phyloP scores from a whole-genome alignment of 2,329 filamentous ascomycete genomes.

The Chrysoporthe puriensis region DNA sequence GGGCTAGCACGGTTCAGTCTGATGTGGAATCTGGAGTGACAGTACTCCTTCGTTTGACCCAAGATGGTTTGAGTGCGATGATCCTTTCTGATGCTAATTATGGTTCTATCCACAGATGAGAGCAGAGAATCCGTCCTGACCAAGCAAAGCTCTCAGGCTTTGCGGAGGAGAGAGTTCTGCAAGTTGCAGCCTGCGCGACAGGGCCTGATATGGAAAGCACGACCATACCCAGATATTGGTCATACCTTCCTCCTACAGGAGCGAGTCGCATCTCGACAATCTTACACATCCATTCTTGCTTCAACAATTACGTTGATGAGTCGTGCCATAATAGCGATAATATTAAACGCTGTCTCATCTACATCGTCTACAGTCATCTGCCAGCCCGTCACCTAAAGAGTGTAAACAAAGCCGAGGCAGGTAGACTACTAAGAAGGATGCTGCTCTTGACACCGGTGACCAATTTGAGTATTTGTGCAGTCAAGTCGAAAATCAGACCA shows the following conservation, averaged over 20 bases:
- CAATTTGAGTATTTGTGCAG: too few species aligned
- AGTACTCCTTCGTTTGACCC: not conserved
- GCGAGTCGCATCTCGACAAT: not conserved
- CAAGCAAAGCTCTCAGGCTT: not conserved
- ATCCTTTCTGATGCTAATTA: not conserved
- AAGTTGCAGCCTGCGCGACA: not conserved
- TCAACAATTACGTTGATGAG: too few species aligned
- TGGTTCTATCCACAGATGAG: not conserved
- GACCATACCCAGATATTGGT: not conserved
- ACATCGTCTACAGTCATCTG: too few species aligned
- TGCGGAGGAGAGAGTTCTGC: not conserved
- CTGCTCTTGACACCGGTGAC: too few species aligned
- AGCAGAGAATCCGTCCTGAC: not conserved
- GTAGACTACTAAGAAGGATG: too few species aligned
- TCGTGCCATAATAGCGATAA: too few species aligned
- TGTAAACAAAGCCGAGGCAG: too few species aligned
- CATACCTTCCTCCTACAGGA: slow-evolving; percentile 6
- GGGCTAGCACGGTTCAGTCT: too few species aligned
- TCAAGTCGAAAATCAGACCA: too few species aligned
- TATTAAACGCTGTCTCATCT: too few species aligned
- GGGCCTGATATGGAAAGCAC: slow-evolving; percentile 10
- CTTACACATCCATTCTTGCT: not conserved
- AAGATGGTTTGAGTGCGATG: not conserved
- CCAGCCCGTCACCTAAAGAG: too few species aligned
- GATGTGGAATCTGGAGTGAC: not conserved